A percentile compares a stretch with the other conserved stretches of the same genome.
Conservation (phyloP, 768 basidiomycete species). For the Dioszegia hungarica region DNA sequence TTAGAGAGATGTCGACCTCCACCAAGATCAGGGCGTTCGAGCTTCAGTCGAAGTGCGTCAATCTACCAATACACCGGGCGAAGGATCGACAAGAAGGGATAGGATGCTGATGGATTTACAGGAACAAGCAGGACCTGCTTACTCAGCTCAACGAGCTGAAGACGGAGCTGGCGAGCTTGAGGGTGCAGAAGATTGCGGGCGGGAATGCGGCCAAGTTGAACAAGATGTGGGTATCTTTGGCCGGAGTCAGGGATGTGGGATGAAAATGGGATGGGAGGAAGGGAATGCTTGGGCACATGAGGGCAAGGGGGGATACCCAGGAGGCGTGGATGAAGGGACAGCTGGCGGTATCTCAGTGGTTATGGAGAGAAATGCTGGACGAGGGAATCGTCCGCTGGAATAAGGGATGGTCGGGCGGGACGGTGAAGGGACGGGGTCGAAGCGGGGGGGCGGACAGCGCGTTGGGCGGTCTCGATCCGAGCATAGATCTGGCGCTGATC, state of each 20-base stretch:
- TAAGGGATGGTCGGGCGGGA: no score
- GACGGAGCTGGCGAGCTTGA: conserved; percentile 84
- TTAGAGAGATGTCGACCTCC: conserved; percentile 37
- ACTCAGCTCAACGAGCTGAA: conserved; percentile 93
- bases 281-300: not conserved
- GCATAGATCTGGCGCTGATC: conserved; percentile 2
- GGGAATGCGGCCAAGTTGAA: conserved; percentile 92
- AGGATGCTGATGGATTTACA: conserved; percentile 45
- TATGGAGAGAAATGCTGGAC: not conserved
- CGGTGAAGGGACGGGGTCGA: no score
- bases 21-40: conserved; percentile 49
- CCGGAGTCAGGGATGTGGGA: not conserved
- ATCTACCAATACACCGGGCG: not conserved
- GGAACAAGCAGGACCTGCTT: conserved; percentile 93
- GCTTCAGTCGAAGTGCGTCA: conserved; percentile 49
- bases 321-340: not conserved
- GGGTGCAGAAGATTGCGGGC: conserved; percentile 97
- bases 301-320: not conserved
- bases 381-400: no score
- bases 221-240: conserved; percentile 66
- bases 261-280: not conserved
- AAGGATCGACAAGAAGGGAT: not conserved
- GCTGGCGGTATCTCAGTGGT: not conserved
- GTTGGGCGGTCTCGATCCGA: no score
- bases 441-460: no score